phyloP scores from a whole-genome alignment of 306 rosid genomes.

The Abrus pulchellus region DNA sequence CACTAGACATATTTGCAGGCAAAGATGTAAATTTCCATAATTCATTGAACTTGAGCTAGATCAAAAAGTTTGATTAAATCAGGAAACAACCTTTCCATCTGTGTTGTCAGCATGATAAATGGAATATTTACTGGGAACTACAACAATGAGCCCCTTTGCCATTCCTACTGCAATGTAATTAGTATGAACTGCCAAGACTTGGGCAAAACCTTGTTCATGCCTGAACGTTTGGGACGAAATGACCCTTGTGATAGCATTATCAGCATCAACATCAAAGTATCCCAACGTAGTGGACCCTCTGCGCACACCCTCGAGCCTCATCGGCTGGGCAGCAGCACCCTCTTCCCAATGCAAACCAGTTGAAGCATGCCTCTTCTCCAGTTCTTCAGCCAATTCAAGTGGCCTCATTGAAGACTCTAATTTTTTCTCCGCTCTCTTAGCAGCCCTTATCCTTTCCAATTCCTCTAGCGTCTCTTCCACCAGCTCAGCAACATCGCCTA shows the following conservation, averaged over 20 bases:
- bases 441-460: constrained; percentile 61
- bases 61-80: not conserved
- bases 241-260: constrained; percentile 70
- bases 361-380: constrained; percentile 93
- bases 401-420: constrained; percentile 59
- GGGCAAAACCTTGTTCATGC: constrained; percentile 94
- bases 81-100: constrained; percentile 79
- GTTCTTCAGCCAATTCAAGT: constrained; percentile 85
- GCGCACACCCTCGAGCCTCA: constrained; percentile 93
- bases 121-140: constrained; percentile 85
- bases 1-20: constrained; percentile 17
- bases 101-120: constrained; percentile 75
- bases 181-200: constrained; percentile 80
- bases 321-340: constrained; percentile 99
- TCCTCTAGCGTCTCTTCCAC: constrained; percentile 77
- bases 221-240: constrained; percentile 75
- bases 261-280: constrained; percentile 77
- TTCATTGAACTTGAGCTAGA: constrained; percentile 39
- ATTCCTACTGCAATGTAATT: constrained; percentile 92
- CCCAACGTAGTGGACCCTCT: constrained; percentile 88
- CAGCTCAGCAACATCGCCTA: constrained; percentile 59
- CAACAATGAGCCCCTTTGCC: constrained; percentile 82
- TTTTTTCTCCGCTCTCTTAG: constrained; percentile 63
- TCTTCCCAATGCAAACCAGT: constrained; percentile 92
- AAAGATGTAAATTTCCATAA: constrained; percentile 23